phyloP scores from a whole-genome alignment of 139 green algal species.

The Desmodesmus armatus region DNA sequence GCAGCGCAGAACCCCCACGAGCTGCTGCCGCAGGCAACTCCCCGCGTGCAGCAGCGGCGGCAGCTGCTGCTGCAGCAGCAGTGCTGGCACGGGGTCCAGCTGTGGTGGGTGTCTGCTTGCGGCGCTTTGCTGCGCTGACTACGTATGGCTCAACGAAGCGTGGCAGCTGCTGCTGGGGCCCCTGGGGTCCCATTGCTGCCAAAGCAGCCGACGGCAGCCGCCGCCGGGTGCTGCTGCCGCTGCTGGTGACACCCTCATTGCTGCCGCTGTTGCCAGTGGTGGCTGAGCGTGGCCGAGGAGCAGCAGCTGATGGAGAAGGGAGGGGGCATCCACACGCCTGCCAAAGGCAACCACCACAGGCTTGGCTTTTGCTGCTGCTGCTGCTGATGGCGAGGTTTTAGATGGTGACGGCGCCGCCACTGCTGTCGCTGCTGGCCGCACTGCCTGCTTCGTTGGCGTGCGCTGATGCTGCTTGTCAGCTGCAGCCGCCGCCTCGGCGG shows the following conservation, averaged over 20 bases:
- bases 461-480: not conserved
- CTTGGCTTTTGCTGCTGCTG: not conserved
- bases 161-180: conserved; percentile 11
- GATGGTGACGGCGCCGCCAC: not conserved
- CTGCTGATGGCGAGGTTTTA: not conserved
- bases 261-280: not conserved
- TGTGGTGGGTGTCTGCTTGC: not conserved
- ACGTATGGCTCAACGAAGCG: not conserved
- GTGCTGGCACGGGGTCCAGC: not conserved
- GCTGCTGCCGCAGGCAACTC: not conserved
- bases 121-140: not conserved
- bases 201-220: not conserved
- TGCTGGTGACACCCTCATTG: not conserved
- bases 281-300: no score
- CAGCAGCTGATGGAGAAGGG: no score
- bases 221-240: not conserved
- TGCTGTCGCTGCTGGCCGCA: not conserved
- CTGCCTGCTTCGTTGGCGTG: not conserved
- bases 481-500: not conserved
- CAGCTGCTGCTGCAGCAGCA: not conserved
- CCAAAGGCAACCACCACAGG: conserved; percentile 16
- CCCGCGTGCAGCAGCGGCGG: not conserved
- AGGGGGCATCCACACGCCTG: conserved; percentile 12
- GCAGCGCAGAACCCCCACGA: no score
- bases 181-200: not conserved